Evolutionary conservation across 495 filamentous ascomycete genomes (phyloP).

Genomic region (Cryomyces antarcticus): DNA sequence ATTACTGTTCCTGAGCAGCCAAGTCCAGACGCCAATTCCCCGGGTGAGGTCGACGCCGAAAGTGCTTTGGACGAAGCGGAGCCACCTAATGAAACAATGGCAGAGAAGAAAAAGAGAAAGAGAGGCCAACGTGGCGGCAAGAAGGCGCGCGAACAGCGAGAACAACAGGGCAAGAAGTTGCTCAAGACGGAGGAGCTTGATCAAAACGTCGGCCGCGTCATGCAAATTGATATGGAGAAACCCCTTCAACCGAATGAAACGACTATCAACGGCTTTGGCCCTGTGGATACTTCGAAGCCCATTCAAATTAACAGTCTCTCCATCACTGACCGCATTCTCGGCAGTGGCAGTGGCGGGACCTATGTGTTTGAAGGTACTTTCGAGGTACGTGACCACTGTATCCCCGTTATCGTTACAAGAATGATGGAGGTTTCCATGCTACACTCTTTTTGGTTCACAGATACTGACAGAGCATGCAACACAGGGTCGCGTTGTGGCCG

Average conservation of each 20-base stretch:
- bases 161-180: constrained; percentile 28
- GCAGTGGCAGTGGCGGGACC: constrained; percentile 23
- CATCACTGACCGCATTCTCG: constrained; percentile 20
- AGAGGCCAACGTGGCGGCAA: constrained; percentile 68
- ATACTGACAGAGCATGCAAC: too few species aligned
- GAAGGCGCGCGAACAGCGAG: constrained; percentile 36
- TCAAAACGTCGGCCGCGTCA: constrained; percentile 5
- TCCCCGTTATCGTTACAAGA: background rate
- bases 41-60: constrained; percentile 6
- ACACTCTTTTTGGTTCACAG: too few species aligned
- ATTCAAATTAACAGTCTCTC: constrained; percentile 20
- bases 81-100: constrained; percentile 9
- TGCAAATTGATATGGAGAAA: background rate
- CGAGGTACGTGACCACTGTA: constrained; percentile 8
- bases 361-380: constrained; percentile 22
- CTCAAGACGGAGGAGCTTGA: constrained; percentile 9
- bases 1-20: too few species aligned
- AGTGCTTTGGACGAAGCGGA: constrained; percentile 21
- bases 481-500: constrained; percentile 72
- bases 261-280: background rate
- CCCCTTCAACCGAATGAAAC: constrained; percentile 13
- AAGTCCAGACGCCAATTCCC: background rate
- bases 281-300: constrained; percentile 4
- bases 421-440: background rate
- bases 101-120: constrained; percentile 53